Evolutionary conservation across 352 stramenopile genomes (phyloP).

Genomic region (Phytophthora pistaciae): DNA sequence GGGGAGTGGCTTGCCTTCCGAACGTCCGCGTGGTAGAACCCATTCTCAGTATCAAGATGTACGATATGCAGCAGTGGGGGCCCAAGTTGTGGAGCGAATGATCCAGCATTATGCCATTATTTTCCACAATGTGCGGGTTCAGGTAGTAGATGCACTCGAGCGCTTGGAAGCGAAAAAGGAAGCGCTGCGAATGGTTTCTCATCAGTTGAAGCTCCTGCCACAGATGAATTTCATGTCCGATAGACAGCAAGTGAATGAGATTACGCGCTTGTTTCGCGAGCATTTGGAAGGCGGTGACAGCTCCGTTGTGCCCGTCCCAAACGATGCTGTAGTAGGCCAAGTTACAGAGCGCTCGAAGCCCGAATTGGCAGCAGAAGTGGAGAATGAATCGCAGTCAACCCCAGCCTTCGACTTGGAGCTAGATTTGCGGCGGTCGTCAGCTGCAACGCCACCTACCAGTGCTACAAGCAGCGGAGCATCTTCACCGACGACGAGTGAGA

Average conservation of each 20-base stretch:
- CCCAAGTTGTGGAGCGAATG: constrained; percentile 82
- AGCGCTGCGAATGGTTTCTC: constrained; percentile 64
- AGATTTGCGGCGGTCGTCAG: constrained; percentile 17
- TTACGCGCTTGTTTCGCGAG: constrained; percentile 64
- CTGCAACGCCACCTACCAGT: constrained; percentile 20
- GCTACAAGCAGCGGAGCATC: constrained; percentile 23
- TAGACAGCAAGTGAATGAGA: constrained; percentile 69
- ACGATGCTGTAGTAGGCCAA: constrained; percentile 6
- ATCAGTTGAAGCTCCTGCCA: constrained; percentile 74
- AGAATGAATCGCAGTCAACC: constrained; percentile 16
- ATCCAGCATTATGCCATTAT: constrained; percentile 81
- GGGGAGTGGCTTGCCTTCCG: constrained; percentile 37
- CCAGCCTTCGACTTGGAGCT: constrained; percentile 18
- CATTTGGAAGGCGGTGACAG: constrained; percentile 35
- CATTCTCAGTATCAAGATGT: constrained; percentile 80
- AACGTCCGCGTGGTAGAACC: constrained; percentile 50
- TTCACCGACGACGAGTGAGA: constrained; percentile 23
- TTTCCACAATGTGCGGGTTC: constrained; percentile 74
- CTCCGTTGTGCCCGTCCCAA: constrained; percentile 4
- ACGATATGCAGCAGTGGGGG: constrained; percentile 75
- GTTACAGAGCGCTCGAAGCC: constrained; percentile 14
- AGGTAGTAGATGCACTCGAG: constrained; percentile 72
- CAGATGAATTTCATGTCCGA: constrained; percentile 77
- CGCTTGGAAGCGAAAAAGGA: constrained; percentile 74
- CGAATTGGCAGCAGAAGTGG: constrained; percentile 6